These are phyloP conservation scores for Chaetomium fimeti DNA, from an alignment of 495 filamentous ascomycete genomes.

Conservation along the genomic window DNA sequence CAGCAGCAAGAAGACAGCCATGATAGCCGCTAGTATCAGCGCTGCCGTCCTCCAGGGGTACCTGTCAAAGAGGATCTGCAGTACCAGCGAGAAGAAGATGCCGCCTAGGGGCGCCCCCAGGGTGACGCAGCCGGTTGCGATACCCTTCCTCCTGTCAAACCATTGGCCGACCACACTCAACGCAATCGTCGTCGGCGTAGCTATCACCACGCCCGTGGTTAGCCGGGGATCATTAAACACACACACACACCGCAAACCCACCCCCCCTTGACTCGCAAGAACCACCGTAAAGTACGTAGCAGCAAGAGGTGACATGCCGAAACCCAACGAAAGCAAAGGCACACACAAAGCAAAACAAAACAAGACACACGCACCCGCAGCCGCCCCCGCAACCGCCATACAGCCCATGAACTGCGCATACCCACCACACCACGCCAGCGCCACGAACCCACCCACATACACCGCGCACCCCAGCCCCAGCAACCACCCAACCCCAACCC, in stretches of 20 bases:
- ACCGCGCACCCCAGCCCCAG: conserved; percentile 23
- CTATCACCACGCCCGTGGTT: conserved; percentile 20
- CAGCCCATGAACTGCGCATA: conserved; percentile 35
- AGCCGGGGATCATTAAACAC: neutral
- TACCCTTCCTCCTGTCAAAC: conserved; percentile 25
- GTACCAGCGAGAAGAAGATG: conserved; percentile 34
- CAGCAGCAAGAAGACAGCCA: conserved; percentile 23
- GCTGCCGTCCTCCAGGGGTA: conserved; percentile 24
- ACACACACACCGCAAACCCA: neutral
- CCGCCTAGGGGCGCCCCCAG: conserved; percentile 35
- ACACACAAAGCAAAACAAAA: too few relatives aligned
- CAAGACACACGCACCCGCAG: conserved; percentile 24
- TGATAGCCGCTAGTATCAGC: conserved; percentile 24
- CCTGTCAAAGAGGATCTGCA: conserved; percentile 31
- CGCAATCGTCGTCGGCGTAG: conserved; percentile 31
- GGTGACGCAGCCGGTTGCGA: conserved; percentile 33
- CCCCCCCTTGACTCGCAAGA: neutral
- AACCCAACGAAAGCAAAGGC: too few relatives aligned
- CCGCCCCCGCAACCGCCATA: conserved; percentile 28
- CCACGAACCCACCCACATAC: conserved; percentile 31
- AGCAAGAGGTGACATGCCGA: too few relatives aligned
- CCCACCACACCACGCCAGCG: conserved; percentile 28
- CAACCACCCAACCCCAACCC: conserved; percentile 7
- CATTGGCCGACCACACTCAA: conserved; percentile 33
- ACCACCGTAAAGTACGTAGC: too few relatives aligned